Base-by-base conservation (phyloP, 2,329 filamentous ascomycete genomes). In the Fusarium citri region DNA sequence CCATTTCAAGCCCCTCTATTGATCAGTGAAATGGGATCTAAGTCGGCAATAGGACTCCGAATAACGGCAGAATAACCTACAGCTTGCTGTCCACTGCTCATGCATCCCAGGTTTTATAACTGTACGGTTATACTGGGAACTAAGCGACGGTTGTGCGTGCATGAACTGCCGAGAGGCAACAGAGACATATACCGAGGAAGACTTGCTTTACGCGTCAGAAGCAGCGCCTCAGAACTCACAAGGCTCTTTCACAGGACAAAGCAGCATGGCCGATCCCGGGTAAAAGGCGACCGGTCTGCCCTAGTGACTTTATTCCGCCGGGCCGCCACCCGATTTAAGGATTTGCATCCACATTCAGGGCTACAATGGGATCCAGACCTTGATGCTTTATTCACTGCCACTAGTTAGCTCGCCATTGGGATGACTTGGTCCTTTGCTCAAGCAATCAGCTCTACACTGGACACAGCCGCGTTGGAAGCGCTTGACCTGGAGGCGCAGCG, bases 121-220 rank as follows among this genome's bases (percentile, higher is more conserved):
- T 30, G 28, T 37, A 37, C 3, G 5, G 16, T 10, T 37, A 18
- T 18, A 37, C 8, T 18, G 16, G 16, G 16, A 18, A 16, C 16
- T 37, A 16, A 16, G 5, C 18, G 5, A 37, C 16, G 31, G 9
- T 6, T 37, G 9, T 18, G 8, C 6, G 2, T 37, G 16, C 6
- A 37, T 3, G 11, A 18, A 37, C 10, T 37, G 9, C 16, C 16
- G 9, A 9, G 9, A 0, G 9, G 16, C 11, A 4, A 2, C 5
- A 18, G 31, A 3, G 11, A 37, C 16, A 18, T 18, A 6, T 37
- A 16, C 16, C 6, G 16, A 37, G 34, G 16, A 37, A 37, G 16
- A 37, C 3, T 18, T 16, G 16, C 16, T 37, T 9, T 37, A 37
- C 31, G 16, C 31, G 6, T 37, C 31, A 6, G 31, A 37, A 11